Base-by-base conservation (phyloP, 257 asterid species). In the Forsythia suspensa region DNA sequence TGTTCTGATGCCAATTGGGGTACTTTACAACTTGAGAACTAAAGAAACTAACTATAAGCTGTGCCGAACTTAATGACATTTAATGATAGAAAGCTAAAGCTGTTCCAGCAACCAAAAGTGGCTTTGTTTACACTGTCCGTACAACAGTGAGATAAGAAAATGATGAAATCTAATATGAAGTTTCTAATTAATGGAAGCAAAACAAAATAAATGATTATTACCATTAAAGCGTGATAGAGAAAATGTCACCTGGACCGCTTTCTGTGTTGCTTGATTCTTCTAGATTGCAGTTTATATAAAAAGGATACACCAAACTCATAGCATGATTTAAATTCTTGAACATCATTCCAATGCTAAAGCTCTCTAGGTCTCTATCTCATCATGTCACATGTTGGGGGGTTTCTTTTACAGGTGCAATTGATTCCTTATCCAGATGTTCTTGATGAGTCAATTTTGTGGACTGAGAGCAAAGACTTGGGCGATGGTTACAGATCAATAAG, bases 401-500 rank as follows among this genome's bases (percentile, higher is more conserved):
- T 37, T 36, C n/a, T 70, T 37, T 18, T 13, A 44, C 88, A 89
- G 91, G 93, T 89, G 75, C 92, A 89, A 85, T 67, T 88, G 97
- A 29, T 29, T 29, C 34, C 34, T 29, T 29, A 90, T 43, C 89
- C 97, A n/a, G 82, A 85, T 29, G 70, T 42, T 68, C 90, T 95
- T 65, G 98, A 95, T 79, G 98, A 92, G 73, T 93, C 98, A 46
- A 13, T 95, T 73, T 74, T 95, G 85, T 95, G 99, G 99, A 89
- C 96, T 2, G 92, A 90, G 88, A 95, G 98, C 96, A 92, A 79
- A 70, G 96, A 91, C 44, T 76, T 89, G 82, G 94, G 98, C 7
- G 99, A 95, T 80, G 84, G 89, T 41, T 93, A 84, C 80, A 85
- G 90, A 78, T 43, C 98, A 4, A 84, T 95, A 63, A 88, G 98